phyloP scores from a whole-genome alignment of 2,329 filamentous ascomycete species.

The Colletotrichum plurivorum region DNA sequence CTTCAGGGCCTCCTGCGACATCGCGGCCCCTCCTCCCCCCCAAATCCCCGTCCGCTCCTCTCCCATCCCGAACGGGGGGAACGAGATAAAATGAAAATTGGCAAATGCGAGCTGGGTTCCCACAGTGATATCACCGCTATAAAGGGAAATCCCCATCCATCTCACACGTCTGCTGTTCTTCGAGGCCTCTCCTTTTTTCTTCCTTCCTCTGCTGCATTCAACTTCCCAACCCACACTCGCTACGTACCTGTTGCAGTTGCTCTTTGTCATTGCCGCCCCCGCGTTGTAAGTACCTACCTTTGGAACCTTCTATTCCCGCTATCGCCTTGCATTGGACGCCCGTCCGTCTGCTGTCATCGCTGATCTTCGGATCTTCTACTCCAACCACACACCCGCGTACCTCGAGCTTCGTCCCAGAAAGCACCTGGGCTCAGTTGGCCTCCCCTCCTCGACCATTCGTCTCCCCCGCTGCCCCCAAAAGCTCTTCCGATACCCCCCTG shows the following conservation, averaged over 20 bases:
- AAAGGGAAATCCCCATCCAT: constrained; percentile 37
- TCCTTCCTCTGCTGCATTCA: constrained; percentile 7
- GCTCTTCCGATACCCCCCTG: background rate
- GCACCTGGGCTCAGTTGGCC: constrained; percentile 21
- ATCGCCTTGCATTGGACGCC: background rate
- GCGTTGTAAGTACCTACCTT: constrained; percentile 25
- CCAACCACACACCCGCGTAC: constrained; percentile 13
- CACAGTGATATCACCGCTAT: constrained; percentile 42
- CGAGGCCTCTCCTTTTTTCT: constrained; percentile 20
- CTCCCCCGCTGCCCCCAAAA: constrained; percentile 12
- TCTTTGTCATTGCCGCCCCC: constrained; percentile 19
- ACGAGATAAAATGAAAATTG: constrained; percentile 40
- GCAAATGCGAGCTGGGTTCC: constrained; percentile 40
- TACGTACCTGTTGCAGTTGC: constrained; percentile 22
- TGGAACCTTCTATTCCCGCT: background rate
- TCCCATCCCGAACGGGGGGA: constrained; percentile 27
- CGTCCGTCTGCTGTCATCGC: constrained; percentile 7
- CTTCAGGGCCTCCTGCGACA: constrained; percentile 6
- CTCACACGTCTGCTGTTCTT: background rate
- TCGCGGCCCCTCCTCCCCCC: constrained; percentile 11
- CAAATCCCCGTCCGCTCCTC: background rate
- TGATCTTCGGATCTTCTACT: constrained; percentile 29
- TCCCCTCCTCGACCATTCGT: constrained; percentile 8
- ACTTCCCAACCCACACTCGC: constrained; percentile 26
- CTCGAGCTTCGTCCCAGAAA: constrained; percentile 12